phyloP scores from a whole-genome alignment of 2,329 filamentous ascomycete species.

The Tetracladium maxilliforme region DNA sequence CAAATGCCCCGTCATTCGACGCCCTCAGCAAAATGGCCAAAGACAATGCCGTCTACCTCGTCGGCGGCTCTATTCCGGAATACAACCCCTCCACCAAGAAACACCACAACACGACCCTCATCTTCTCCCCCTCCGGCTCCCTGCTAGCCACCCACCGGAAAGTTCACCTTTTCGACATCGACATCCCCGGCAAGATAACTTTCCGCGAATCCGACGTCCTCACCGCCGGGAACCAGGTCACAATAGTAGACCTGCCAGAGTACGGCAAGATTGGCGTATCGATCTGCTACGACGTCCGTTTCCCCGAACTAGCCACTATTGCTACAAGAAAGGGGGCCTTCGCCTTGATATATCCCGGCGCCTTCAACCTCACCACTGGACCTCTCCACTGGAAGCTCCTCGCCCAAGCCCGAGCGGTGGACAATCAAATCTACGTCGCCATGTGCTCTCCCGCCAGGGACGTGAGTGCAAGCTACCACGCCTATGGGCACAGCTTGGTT shows the following conservation, averaged over 20 bases:
- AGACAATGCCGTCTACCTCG: constrained; percentile 65
- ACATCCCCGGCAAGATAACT: constrained; percentile 86
- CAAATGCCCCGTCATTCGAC: constrained; percentile 73
- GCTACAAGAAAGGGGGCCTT: constrained; percentile 81
- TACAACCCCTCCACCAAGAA: constrained; percentile 44
- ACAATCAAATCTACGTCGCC: constrained; percentile 90
- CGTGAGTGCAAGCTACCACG: constrained; percentile 62
- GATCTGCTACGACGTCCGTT: constrained; percentile 96
- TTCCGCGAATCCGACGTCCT: constrained; percentile 88
- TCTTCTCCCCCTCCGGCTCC: constrained; percentile 65
- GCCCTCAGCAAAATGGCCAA: constrained; percentile 67
- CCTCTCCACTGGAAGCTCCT: constrained; percentile 82
- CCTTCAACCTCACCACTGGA: constrained; percentile 90
- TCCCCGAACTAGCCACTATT: constrained; percentile 84
- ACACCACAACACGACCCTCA: constrained; percentile 83
- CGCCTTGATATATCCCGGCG: constrained; percentile 82
- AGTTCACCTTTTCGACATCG: constrained; percentile 93
- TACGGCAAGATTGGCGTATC: constrained; percentile 80
- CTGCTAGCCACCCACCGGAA: constrained; percentile 85
- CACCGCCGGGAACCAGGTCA: constrained; percentile 70
- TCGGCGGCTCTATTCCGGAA: constrained; percentile 91
- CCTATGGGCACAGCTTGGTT: constrained; percentile 84
- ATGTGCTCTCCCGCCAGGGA: constrained; percentile 86
- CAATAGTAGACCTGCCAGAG: constrained; percentile 71
- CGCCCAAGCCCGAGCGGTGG: constrained; percentile 69